Conservation (phyloP, 2,329 filamentous ascomycete species). For the Neofusicoccum parvum region DNA sequence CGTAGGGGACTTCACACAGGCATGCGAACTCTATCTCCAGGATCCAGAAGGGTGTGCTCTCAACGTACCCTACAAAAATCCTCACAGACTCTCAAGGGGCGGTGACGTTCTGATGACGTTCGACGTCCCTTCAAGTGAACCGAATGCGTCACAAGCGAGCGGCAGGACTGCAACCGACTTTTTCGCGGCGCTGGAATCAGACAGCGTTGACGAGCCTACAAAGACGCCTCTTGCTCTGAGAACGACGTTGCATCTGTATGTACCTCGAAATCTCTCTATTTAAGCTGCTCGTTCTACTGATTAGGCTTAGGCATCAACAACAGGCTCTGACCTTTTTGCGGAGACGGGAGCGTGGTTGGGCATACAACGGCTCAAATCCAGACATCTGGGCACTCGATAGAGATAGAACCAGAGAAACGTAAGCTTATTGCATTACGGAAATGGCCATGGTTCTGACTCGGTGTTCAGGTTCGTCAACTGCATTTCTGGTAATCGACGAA, state of each 20-base stretch:
- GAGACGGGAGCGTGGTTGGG: constrained; percentile 43
- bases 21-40: constrained; percentile 30
- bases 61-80: constrained; percentile 31
- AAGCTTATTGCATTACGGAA: too few species aligned
- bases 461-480: neutral
- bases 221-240: neutral
- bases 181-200: neutral
- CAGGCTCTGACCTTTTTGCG: constrained; percentile 50
- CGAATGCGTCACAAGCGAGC: neutral
- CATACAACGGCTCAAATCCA: constrained; percentile 29
- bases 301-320: constrained; percentile 43
- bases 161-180: neutral
- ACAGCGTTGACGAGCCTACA: neutral
- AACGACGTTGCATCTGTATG: too few species aligned
- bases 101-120: neutral
- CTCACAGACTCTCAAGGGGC: constrained; percentile 28
- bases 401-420: neutral
- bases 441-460: too few species aligned
- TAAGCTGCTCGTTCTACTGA: too few species aligned
- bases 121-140: neutral
- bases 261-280: too few species aligned
- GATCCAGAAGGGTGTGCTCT: constrained; percentile 24
- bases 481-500: constrained; percentile 32
- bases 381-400: neutral
- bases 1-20: constrained; percentile 31